phyloP scores from a whole-genome alignment of 371 early-diverging fungal species.

The Mucor irregularis region DNA sequence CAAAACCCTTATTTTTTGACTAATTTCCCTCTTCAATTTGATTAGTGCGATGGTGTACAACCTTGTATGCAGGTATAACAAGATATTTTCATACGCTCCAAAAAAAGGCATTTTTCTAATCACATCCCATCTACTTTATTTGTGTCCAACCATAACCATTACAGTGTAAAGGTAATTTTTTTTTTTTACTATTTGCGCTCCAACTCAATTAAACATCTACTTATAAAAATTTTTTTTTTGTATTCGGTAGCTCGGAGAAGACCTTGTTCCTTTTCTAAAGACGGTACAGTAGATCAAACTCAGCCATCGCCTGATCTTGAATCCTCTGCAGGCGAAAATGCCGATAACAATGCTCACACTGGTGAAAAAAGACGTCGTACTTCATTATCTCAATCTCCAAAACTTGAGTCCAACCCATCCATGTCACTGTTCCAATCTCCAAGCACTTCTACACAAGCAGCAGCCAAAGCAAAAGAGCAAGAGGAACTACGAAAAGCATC shows the following conservation, averaged over 20 bases:
- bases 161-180: conserved; percentile 5
- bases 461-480: background rate
- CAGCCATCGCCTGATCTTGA: conserved; percentile 9
- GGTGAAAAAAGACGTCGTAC: background rate
- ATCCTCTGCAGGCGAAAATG: background rate
- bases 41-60: conserved; percentile 52
- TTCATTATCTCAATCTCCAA: background rate
- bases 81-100: background rate
- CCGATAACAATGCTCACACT: background rate
- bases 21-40: background rate
- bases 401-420: too few species aligned
- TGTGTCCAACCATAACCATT: background rate
- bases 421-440: too few species aligned
- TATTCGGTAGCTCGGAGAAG: conserved; percentile 26
- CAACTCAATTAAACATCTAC: background rate
- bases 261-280: conserved; percentile 33
- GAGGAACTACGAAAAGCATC: background rate
- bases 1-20: background rate
- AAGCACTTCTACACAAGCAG: background rate
- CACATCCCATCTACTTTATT: background rate
- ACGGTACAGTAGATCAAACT: conserved; percentile 19
- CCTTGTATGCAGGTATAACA: conserved; percentile 55
- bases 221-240: background rate
- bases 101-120: background rate
- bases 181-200: too few species aligned